Evolutionary conservation across 192 early-diverging fungal genomes (phyloP).

Genomic region (Bifiguratus adelaidae): DNA sequence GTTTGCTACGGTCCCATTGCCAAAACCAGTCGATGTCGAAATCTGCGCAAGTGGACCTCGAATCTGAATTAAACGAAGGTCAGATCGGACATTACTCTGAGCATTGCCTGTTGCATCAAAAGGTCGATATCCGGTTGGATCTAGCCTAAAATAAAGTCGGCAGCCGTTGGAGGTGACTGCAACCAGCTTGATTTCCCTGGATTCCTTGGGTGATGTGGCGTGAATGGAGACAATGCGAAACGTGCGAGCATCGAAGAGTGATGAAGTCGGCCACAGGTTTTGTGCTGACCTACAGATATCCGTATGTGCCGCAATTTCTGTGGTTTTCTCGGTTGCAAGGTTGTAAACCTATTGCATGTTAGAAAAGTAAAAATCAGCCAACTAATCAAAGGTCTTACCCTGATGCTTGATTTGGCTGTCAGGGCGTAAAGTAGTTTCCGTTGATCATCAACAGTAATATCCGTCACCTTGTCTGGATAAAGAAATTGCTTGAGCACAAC

Average conservation of each 20-base stretch:
- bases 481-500: background rate
- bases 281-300: constrained; percentile 24
- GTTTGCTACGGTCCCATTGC: constrained; percentile 3
- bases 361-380: too few relatives aligned
- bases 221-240: constrained; percentile 75
- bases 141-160: constrained; percentile 64
- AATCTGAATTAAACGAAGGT: too few relatives aligned
- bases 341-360: too few relatives aligned
- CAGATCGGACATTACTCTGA: too few relatives aligned
- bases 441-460: constrained; percentile 55
- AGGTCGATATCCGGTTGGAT: constrained; percentile 49
- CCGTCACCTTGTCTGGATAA: constrained; percentile 17
- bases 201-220: constrained; percentile 50
- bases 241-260: constrained; percentile 22
- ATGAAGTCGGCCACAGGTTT: constrained; percentile 34
- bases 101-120: constrained; percentile 20
- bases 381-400: too few relatives aligned
- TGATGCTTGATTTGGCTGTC: constrained; percentile 52
- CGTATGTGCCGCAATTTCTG: constrained; percentile 34
- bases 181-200: constrained; percentile 57
- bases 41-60: too few relatives aligned
- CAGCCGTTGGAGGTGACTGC: constrained; percentile 68
- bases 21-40: too few relatives aligned
- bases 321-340: constrained; percentile 33
- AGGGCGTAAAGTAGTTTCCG: constrained; percentile 67